These are phyloP conservation scores for Volutella citrinella DNA, from an alignment of 2,329 filamentous ascomycete species.

Conservation along the genomic window DNA sequence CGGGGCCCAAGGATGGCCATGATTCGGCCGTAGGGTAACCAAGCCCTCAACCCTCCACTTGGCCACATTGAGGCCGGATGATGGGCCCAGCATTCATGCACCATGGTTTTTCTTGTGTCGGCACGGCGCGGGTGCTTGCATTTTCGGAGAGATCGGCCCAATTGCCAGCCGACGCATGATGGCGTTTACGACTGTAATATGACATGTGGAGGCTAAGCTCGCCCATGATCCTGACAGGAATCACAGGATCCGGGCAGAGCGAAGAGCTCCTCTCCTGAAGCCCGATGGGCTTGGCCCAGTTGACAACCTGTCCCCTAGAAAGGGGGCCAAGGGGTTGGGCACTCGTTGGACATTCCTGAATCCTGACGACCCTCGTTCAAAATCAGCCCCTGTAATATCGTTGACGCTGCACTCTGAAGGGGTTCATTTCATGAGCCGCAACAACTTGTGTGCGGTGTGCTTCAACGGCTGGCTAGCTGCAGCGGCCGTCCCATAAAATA, in stretches of 20 bases:
- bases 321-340: too few relatives aligned
- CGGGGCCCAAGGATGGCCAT: too few relatives aligned
- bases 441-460: slow-evolving; percentile 27
- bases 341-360: too few relatives aligned
- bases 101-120: slow-evolving; percentile 19
- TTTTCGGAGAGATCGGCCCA: slow-evolving; percentile 10
- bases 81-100: slow-evolving; percentile 19
- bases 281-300: too few relatives aligned
- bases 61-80: slow-evolving; percentile 15
- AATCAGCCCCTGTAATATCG: too few relatives aligned
- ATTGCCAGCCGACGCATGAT: slow-evolving; percentile 9
- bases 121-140: slow-evolving; percentile 18
- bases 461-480: slow-evolving; percentile 25
- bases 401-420: too few relatives aligned
- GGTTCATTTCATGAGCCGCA: slow-evolving; percentile 26
- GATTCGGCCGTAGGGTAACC: slow-evolving; percentile 22
- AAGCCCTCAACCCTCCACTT: slow-evolving; percentile 17
- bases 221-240: too few relatives aligned
- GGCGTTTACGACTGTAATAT: slow-evolving; percentile 12
- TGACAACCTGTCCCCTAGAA: too few relatives aligned
- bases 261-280: too few relatives aligned
- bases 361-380: too few relatives aligned
- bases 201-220: slow-evolving; percentile 7
- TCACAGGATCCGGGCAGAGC: too few relatives aligned
- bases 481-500: slow-evolving; percentile 29